phyloP scores from a whole-genome alignment of 2,329 filamentous ascomycete species.

The Sporothrix phasma region DNA sequence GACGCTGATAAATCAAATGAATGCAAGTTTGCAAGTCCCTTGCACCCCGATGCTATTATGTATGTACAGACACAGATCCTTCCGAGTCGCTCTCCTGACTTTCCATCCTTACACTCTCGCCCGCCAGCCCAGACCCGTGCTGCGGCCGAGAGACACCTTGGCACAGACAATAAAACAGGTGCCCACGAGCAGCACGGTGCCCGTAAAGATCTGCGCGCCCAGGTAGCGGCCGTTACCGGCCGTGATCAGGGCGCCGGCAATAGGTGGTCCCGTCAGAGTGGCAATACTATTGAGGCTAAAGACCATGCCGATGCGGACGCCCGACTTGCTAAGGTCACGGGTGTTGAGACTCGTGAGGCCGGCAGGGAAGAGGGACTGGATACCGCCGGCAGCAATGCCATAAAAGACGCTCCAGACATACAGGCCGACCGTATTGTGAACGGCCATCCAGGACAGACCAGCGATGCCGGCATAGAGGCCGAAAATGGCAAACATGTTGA shows the following conservation, averaged over 20 bases:
- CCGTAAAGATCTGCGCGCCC: constrained; percentile 42
- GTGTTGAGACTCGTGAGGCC: constrained; percentile 45
- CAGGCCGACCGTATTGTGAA: constrained; percentile 39
- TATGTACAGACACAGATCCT: no score
- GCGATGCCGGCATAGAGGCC: constrained; percentile 33
- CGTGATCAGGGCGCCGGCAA: constrained; percentile 40
- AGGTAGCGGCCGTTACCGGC: constrained; percentile 32
- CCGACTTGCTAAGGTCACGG: constrained; percentile 39
- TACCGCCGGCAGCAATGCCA: constrained; percentile 52
- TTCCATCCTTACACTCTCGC: constrained; percentile 35
- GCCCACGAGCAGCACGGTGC: constrained; percentile 33
- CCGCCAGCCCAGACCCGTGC: constrained; percentile 29
- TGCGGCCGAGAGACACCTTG: constrained; percentile 31
- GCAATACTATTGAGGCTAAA: constrained; percentile 47
- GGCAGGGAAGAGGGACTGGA: constrained; percentile 58
- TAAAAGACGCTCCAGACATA: constrained; percentile 56
- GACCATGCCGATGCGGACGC: constrained; percentile 48
- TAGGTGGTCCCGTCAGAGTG: constrained; percentile 42
- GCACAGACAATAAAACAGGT: constrained; percentile 31
- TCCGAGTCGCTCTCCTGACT: no score
- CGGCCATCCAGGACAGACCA: constrained; percentile 49
- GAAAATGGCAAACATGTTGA: constrained; percentile 50
- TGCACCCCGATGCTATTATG: no score
- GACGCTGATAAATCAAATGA: no score
- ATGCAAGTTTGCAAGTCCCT: no score